Base-by-base conservation (phyloP, 139 green algal genomes). In the Auxenochlorella pyrenoidosa region DNA sequence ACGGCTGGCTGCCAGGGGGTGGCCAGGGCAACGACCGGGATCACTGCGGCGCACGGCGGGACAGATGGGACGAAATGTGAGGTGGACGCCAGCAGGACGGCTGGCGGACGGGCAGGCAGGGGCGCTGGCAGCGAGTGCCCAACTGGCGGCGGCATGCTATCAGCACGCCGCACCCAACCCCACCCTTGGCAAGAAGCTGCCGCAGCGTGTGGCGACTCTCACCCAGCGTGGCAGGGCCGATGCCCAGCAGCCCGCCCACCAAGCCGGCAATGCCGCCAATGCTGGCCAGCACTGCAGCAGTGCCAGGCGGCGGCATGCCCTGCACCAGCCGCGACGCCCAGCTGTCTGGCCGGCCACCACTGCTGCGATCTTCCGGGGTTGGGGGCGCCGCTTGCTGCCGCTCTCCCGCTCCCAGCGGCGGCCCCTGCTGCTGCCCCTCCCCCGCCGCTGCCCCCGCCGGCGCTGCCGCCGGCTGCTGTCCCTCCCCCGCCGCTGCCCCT, bases 211-310 rank as follows among this genome's bases (percentile, higher is more conserved):
- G 47, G 6, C 47, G 47, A 6, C 6, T 6, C 76, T 65, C 34
- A 83, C 76, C 47, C 32, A 93, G 82, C n/a, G 91, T 95, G 38
- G 89, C 93, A 32, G 91, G 91, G 12, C 93, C 94, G 40, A 96
- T 94, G 60, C 94, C 94, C 32, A 96, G 88, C 54, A 96, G 87
- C 3, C 94, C 94, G 18, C 80, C 92, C 13, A 92, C 91, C 38
- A 96, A 93, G 32, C 94, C 94, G 12, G 94, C 91, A 28, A 96
- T 16, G 10, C 72, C 63, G 44, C 94, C 94, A 19, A 87, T 93
- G 18, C 77, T 87, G 0, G 82, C 86, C 36, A 96, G 60, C 24
- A 83, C 73, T 0, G 75, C 83, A 30, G 91, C 91, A 16, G 15
- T n/a, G 19, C 24, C 44, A 18, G 47, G 32, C 24, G 5, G 5